These are phyloP conservation scores for Tripterygium wilfordii DNA, from an alignment of 177 flowering plant species.

Conservation along the genomic window DNA sequence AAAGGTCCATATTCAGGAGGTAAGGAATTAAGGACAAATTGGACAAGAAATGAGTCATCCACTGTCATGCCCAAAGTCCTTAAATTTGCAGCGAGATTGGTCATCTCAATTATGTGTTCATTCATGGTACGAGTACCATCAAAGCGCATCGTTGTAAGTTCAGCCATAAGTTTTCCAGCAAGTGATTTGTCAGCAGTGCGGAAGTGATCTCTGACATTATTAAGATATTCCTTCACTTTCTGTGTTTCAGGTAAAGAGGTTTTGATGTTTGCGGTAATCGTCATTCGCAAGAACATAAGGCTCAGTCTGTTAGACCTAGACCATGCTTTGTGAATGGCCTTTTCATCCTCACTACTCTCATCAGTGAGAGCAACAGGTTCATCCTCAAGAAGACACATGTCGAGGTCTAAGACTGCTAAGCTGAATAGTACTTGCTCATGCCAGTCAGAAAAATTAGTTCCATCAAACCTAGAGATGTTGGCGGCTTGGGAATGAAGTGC, in stretches of 20 bases:
- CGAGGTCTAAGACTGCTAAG: too few species aligned
- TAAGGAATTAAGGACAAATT: neutral
- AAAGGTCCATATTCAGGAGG: slow-evolving; percentile 2
- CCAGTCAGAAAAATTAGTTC: too few species aligned
- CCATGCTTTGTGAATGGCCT: neutral
- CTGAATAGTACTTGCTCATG: too few species aligned
- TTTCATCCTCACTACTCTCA: neutral
- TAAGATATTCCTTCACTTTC: neutral
- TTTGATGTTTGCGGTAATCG: neutral
- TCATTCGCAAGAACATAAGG: neutral
- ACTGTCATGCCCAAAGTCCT: neutral
- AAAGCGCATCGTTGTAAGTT: neutral
- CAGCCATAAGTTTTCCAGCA: neutral
- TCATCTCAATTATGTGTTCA: slow-evolving; percentile 1
- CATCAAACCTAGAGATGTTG: too few species aligned
- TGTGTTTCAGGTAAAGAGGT: neutral
- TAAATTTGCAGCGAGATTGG: neutral
- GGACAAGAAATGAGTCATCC: neutral
- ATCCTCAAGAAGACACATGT: too few species aligned
- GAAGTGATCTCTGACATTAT: neutral
- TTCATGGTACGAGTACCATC: neutral
- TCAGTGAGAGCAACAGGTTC: neutral
- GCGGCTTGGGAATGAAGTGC: too few species aligned
- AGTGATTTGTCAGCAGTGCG: neutral
- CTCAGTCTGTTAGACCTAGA: neutral